Percentiles rank a stretch among this genome's conserved stretches.
Evolutionary conservation across 2,329 filamentous ascomycete species (phyloP).

Genomic region (Pseudocercospora fuligena): DNA sequence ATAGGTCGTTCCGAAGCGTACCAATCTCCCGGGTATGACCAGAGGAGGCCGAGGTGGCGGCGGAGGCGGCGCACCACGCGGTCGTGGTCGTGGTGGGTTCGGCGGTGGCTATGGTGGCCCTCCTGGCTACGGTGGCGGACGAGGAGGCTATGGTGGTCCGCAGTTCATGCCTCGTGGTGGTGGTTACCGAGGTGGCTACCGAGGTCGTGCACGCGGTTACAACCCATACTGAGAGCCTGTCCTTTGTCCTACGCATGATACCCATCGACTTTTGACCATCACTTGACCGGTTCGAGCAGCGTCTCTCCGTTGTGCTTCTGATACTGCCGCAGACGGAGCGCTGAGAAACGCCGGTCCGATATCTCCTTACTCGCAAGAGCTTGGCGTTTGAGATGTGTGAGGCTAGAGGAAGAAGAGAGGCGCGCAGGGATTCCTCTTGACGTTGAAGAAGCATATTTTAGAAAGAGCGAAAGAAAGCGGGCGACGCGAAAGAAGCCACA

Average conservation of each 20-base stretch:
- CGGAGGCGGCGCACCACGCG: conserved; percentile 47
- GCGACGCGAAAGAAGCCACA: conserved; percentile 37
- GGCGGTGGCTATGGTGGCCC: conserved; percentile 46
- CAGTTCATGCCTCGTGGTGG: conserved; percentile 33
- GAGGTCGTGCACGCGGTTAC: conserved; percentile 46
- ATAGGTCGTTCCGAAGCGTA: conserved; percentile 87
- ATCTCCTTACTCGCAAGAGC: conserved; percentile 1
- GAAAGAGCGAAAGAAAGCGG: conserved; percentile 27
- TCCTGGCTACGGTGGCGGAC: conserved; percentile 28
- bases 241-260: conserved; percentile 23
- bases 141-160: conserved; percentile 45
- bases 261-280: conserved; percentile 9
- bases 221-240: conserved; percentile 43
- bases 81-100: conserved; percentile 54
- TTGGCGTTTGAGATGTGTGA: background rate
- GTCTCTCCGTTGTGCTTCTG: background rate
- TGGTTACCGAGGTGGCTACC: conserved; percentile 49
- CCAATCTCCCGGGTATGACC: conserved; percentile 93
- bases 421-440: background rate
- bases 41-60: conserved; percentile 73
- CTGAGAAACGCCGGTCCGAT: background rate
- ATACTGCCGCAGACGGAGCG: background rate
- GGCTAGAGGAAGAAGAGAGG: conserved; percentile 17
- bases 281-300: background rate
- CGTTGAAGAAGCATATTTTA: conserved; percentile 6